phyloP scores from a whole-genome alignment of 352 stramenopile species.

The Phytopythium montanum region DNA sequence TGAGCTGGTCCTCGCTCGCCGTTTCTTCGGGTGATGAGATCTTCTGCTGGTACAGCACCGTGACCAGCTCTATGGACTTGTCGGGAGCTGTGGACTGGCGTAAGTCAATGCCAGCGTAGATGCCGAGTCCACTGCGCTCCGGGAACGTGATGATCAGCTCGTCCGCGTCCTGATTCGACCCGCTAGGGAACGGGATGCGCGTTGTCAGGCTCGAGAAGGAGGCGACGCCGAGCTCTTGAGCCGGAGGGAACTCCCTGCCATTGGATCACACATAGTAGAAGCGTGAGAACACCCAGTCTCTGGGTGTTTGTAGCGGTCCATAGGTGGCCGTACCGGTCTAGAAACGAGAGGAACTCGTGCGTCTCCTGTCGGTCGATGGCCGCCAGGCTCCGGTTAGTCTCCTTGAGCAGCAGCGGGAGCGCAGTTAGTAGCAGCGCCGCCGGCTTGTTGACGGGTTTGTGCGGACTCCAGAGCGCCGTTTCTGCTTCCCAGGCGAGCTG shows the following conservation, averaged over 20 bases:
- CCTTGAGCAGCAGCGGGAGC: slow-evolving; percentile 51
- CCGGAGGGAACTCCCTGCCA: slow-evolving; percentile 41
- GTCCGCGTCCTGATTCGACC: slow-evolving; percentile 34
- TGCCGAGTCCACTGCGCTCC: slow-evolving; percentile 20
- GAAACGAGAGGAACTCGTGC: slow-evolving; percentile 38
- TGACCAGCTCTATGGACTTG: slow-evolving; percentile 26
- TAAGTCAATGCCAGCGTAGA: slow-evolving; percentile 57
- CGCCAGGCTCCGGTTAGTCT: slow-evolving; percentile 53
- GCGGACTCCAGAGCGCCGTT: neutral
- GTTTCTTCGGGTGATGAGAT: slow-evolving; percentile 13
- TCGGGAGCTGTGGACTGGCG: slow-evolving; percentile 12
- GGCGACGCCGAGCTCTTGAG: slow-evolving; percentile 41
- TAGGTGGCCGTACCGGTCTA: slow-evolving; percentile 29
- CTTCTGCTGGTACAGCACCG: slow-evolving; percentile 36
- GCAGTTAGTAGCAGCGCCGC: slow-evolving; percentile 39
- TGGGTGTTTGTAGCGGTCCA: no score
- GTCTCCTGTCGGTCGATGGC: slow-evolving; percentile 50
- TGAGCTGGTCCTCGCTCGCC: slow-evolving; percentile 25
- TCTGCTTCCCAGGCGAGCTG: neutral
- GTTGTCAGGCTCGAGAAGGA: slow-evolving; percentile 33
- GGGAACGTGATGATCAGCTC: slow-evolving; percentile 35
- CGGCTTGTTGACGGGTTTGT: slow-evolving; percentile 3
- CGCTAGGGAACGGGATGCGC: slow-evolving; percentile 31
- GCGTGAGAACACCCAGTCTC: no score
- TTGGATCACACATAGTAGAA: neutral